phyloP scores from a whole-genome alignment of 2,329 filamentous ascomycete genomes.

The Dothidotthia symphoricarpi region DNA sequence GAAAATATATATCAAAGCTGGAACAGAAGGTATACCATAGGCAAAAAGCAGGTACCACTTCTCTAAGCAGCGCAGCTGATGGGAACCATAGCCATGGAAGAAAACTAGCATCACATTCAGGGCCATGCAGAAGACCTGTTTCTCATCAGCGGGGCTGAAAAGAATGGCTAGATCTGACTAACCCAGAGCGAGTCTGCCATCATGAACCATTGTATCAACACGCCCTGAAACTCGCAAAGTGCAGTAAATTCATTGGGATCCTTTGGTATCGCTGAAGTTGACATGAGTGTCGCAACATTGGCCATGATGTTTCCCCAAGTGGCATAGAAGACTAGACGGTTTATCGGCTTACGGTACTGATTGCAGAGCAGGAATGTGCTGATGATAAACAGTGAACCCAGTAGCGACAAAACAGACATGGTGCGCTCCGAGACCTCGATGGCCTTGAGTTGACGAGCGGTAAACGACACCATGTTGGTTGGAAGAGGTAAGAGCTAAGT shows the following conservation, averaged over 20 bases:
- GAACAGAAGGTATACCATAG: slow-evolving; percentile 71
- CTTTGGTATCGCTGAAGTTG: slow-evolving; percentile 56
- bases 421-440: slow-evolving; percentile 65
- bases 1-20: slow-evolving; percentile 67
- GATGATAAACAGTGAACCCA: slow-evolving; percentile 71
- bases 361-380: slow-evolving; percentile 66
- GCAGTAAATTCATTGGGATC: slow-evolving; percentile 44
- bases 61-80: slow-evolving; percentile 65
- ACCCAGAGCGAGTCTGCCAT: slow-evolving; percentile 18
- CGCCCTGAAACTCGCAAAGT: slow-evolving; percentile 73
- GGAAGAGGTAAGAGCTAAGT: too few species aligned
- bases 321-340: slow-evolving; percentile 79
- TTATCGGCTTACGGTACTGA: slow-evolving; percentile 85
- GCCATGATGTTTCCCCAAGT: slow-evolving; percentile 77
- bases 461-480: not conserved
- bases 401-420: slow-evolving; percentile 67
- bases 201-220: slow-evolving; percentile 74
- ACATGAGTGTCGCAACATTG: slow-evolving; percentile 74
- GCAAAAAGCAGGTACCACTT: slow-evolving; percentile 67
- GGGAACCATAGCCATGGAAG: slow-evolving; percentile 68
- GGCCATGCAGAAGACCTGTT: slow-evolving; percentile 70
- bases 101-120: slow-evolving; percentile 81
- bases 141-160: slow-evolving; percentile 48
- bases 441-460: slow-evolving; percentile 24
- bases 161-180: slow-evolving; percentile 72